Base-by-base conservation (phyloP, 2,329 filamentous ascomycete species). In the Parastagonospora avenae region DNA sequence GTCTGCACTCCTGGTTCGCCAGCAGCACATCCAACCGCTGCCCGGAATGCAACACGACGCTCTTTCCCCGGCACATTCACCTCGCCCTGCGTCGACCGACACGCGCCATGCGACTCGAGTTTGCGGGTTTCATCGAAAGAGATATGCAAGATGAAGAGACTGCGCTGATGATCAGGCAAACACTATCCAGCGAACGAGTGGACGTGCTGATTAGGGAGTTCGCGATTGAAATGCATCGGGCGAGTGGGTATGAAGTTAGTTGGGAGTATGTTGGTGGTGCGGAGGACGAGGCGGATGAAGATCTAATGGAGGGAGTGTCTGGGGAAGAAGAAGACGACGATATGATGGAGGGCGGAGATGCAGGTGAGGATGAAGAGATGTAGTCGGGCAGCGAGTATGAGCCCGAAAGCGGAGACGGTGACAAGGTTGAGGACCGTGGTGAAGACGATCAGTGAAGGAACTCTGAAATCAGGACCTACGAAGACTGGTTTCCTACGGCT, bases 231-330 rank as follows among this genome's bases (percentile, higher is more conserved):
- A 32, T 32, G n/a, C 24, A 16, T 6, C 15, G 29, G 3, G 8
- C 12, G 11, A 6, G 12, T n/a, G 40, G 29, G 11, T 42, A 8
- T 1, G 40, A 42, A n/a, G 40, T 42, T 12, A 42, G 7, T 8
- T 42, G 40, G 40, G 40, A 42, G 40, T 42, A 33, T 42, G 40
- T 42, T 32, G 40, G 32, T 3, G 40, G 10, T 10, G 40, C n/a
- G 30, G 29, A 43, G 14, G 41, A 43, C 24, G 40, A 31, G 7
- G 40, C 24, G 12, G n/a, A n/a, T 8, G 10, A 27, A 24, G 11
- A 27, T 11, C 12, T 24, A 10, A 15, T 11, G 39, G 12, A 24
- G 19, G 19, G 19, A 3, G 19, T 5, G 19, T 24, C 19, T 24
- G 19, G 19, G 19, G 19, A 5, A 3, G 19, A 24, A 24, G 19